Evolutionary conservation across 176 grass and related monocot species (phyloP), one percentile per base, ranked within the genome.

Genomic region (Bonia amplexicaulis): DNA sequence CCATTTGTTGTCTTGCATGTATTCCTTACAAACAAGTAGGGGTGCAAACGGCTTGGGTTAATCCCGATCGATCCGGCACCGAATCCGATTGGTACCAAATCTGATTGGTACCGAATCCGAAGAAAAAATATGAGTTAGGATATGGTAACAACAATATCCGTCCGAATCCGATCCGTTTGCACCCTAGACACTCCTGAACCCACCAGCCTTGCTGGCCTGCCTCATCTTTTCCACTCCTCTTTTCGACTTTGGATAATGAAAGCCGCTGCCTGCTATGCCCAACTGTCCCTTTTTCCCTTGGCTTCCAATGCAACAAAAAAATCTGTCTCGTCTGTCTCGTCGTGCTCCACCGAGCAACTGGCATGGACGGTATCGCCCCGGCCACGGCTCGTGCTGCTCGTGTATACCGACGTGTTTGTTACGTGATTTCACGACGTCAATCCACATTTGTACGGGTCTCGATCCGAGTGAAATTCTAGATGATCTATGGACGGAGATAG

Each of bases 261-360:
- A 63, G 42, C 86, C 64, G 48, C 67, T 11, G 11, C 19, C 23
- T 20, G 45, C 17, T 63, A 46, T 26, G 40, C 5, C 26, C 71
- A 19, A 40, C 37, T 16, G 63, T 79, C 81, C 29, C 67, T 84
- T 79, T 73, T 81, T 17, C 25, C 47, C 47, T 64, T 73, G 9
- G 57, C 46, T 73, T 68, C 37, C 6, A 79, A 84, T 29, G 81
- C 67, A 66, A 37, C 66, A 14, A 26, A 59, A 29, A 25, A 8
- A 7, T 20, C 19, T 7, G 31, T 33, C 6, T n/a, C 25, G n/a
- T 25, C 65, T 67, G 29, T 9, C 25, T 15, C n/a, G 16, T 69
- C 74, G 23, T 25, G 16, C 63, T 23, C 35, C 78, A 58, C 51
- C 27, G 0, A 15, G 64, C 13, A 55, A 35, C 22, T 27, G 31